Evolutionary conservation across 371 early-diverging fungal genomes (phyloP).

Genomic region (Sporodiniella umbellata): DNA sequence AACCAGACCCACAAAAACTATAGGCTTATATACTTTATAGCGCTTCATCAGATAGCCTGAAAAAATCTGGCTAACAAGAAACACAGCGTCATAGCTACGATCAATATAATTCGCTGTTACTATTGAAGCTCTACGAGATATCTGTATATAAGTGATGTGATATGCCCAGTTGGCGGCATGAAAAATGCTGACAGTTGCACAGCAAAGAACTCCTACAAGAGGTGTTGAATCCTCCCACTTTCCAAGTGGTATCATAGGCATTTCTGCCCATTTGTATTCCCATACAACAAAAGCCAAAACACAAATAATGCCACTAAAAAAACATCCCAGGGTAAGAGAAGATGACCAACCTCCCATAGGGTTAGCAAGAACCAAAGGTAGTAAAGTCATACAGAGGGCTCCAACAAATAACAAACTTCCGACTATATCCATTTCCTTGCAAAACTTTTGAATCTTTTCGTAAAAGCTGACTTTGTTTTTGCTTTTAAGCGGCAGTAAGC

Average conservation of each 20-base stretch:
- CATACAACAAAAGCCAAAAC: constrained; percentile 30
- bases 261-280: constrained; percentile 37
- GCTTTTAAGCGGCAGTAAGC: not conserved
- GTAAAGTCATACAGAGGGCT: constrained; percentile 35
- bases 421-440: constrained; percentile 40
- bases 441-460: constrained; percentile 19
- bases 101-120: constrained; percentile 28
- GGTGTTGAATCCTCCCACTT: constrained; percentile 44
- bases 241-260: constrained; percentile 44
- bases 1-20: constrained; percentile 61
- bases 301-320: constrained; percentile 23
- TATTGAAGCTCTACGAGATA: constrained; percentile 34
- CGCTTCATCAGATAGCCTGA: constrained; percentile 35
- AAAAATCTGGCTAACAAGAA: constrained; percentile 23
- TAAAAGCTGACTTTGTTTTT: not conserved
- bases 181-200: constrained; percentile 38
- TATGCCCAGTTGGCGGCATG: constrained; percentile 39
- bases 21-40: constrained; percentile 38
- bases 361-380: constrained; percentile 43
- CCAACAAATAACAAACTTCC: constrained; percentile 41
- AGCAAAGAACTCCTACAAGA: constrained; percentile 38
- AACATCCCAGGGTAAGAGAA: constrained; percentile 14
- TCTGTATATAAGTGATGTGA: constrained; percentile 38
- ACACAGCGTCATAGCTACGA: constrained; percentile 36
- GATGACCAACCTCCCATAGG: constrained; percentile 42